phyloP scores from a whole-genome alignment of 805 yeast species.

The Lipomyces oligophaga region DNA sequence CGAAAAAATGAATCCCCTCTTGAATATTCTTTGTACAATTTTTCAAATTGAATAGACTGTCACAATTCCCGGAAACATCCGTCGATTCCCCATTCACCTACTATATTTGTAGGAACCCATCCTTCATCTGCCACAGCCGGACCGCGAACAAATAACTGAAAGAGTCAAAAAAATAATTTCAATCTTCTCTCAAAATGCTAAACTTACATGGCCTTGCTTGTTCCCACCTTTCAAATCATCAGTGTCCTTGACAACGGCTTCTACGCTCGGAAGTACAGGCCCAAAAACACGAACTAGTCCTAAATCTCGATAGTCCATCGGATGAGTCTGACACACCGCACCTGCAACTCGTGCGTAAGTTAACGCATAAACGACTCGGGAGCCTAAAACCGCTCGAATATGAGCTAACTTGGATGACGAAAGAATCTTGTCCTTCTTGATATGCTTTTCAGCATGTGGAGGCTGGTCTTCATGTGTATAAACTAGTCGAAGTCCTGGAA shows the following conservation, averaged over 20 bases:
- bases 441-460: not conserved
- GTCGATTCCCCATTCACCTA: constrained; percentile 33
- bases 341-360: constrained; percentile 33
- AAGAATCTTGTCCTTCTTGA: constrained; percentile 11
- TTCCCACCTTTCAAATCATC: constrained; percentile 29
- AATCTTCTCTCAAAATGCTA: not conserved
- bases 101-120: constrained; percentile 32
- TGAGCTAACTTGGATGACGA: constrained; percentile 30
- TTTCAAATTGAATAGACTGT: not conserved
- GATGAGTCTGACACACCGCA: constrained; percentile 39
- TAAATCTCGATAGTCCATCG: constrained; percentile 34
- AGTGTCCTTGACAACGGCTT: constrained; percentile 31
- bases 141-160: constrained; percentile 31
- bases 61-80: constrained; percentile 31
- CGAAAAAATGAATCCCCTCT: not conserved
- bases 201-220: constrained; percentile 29
- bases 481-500: constrained; percentile 9
- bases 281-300: constrained; percentile 31
- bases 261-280: constrained; percentile 34
- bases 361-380: constrained; percentile 37
- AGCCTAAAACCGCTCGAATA: constrained; percentile 38
- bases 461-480: constrained; percentile 23
- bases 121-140: constrained; percentile 27
- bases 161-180: too few species aligned
- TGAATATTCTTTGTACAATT: not conserved